phyloP scores from a whole-genome alignment of 805 yeast species.

The Lipomyces spencermartinsiae region DNA sequence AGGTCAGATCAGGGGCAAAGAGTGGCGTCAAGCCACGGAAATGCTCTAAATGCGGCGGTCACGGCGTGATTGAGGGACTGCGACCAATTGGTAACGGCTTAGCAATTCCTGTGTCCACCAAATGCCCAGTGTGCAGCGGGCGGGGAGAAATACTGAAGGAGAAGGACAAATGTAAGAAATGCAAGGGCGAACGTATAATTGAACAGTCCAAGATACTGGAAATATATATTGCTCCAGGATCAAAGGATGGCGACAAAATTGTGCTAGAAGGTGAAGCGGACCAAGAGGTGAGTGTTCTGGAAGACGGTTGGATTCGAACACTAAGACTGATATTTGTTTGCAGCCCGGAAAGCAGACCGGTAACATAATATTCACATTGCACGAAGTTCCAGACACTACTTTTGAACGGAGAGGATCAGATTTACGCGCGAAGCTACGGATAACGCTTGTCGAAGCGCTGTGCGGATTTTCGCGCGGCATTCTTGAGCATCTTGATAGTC shows the following conservation, averaged over 20 bases:
- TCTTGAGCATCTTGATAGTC: conserved; percentile 77
- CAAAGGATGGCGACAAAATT: conserved; percentile 65
- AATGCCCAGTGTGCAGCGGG: conserved; percentile 75
- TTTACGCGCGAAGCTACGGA: conserved; percentile 61
- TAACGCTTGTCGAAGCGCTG: conserved; percentile 81
- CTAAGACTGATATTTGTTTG: not conserved
- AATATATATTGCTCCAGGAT: conserved; percentile 77
- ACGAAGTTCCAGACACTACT: conserved; percentile 54
- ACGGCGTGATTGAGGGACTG: conserved; percentile 66
- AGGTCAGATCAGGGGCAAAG: conserved; percentile 61
- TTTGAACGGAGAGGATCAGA: conserved; percentile 69
- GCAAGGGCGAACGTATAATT: conserved; percentile 67
- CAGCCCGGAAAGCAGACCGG: conserved; percentile 72
- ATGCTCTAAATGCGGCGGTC: conserved; percentile 77
- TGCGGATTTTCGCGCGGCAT: conserved; percentile 75
- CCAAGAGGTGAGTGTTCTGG: conserved; percentile 50
- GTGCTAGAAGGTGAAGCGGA: conserved; percentile 75
- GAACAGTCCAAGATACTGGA: conserved; percentile 76
- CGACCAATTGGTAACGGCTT: conserved; percentile 76
- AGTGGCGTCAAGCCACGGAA: conserved; percentile 58
- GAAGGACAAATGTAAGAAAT: conserved; percentile 78
- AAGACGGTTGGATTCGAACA: not conserved
- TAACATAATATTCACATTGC: conserved; percentile 70
- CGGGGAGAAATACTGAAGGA: conserved; percentile 63
- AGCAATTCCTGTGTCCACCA: conserved; percentile 64